Evolutionary conservation across 164 flowering plant genomes (phyloP).

Genomic region (Nymphaea thermarum): DNA sequence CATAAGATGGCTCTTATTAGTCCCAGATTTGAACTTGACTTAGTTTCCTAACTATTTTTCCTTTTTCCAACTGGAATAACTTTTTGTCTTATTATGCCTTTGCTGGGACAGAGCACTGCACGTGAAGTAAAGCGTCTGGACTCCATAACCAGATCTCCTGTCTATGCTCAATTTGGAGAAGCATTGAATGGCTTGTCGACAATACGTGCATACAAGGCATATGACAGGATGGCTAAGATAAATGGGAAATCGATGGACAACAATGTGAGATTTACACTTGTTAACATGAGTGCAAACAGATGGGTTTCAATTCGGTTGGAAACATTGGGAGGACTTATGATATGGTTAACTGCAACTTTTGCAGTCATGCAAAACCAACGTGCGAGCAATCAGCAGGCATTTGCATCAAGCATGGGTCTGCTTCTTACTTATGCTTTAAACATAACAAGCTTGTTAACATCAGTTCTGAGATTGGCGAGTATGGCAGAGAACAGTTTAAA

Average conservation of each 20-base stretch:
- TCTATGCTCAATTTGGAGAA: conserved; percentile 98
- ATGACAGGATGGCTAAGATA: conserved; percentile 85
- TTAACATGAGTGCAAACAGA: conserved; percentile 81
- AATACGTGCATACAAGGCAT: conserved; percentile 94
- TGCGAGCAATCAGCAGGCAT: conserved; percentile 75
- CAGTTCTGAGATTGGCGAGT: conserved; percentile 86
- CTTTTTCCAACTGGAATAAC: too few relatives aligned
- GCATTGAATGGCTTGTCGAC: conserved; percentile 89
- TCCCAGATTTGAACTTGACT: too few relatives aligned
- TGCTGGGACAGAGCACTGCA: conserved; percentile 58
- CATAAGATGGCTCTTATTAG: too few relatives aligned
- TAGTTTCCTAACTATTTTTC: too few relatives aligned
- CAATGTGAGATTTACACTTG: conserved; percentile 82
- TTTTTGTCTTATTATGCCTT: too few relatives aligned
- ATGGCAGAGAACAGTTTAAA: conserved; percentile 91
- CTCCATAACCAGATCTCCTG: conserved; percentile 92
- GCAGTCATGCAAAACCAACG: conserved; percentile 94
- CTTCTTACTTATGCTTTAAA: conserved; percentile 92
- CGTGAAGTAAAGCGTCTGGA: conserved; percentile 97
- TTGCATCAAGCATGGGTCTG: conserved; percentile 98
- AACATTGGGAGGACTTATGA: conserved; percentile 88
- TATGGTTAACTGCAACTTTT: conserved; percentile 95
- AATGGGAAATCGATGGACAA: conserved; percentile 96
- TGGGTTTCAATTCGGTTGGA: conserved; percentile 95
- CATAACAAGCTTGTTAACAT: conserved; percentile 74